phyloP scores from a whole-genome alignment of 495 filamentous ascomycete genomes.

The Parathielavia hyrcaniae region DNA sequence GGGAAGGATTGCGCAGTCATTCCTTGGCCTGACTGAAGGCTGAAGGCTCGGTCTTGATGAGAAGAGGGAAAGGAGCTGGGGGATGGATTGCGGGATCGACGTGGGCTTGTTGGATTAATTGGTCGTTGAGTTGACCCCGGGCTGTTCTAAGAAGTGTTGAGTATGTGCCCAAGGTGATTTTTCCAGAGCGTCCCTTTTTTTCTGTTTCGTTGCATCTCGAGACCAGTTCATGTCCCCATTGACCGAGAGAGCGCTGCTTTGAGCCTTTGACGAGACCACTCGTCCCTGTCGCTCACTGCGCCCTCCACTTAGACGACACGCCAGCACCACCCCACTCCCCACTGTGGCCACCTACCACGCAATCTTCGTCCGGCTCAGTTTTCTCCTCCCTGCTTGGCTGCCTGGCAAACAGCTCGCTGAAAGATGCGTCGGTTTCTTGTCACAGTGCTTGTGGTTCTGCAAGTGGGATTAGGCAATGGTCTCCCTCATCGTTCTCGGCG shows the following conservation, averaged over 20 bases:
- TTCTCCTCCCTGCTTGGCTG: background rate
- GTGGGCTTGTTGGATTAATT: background rate
- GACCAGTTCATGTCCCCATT: no score
- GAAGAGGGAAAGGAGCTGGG: background rate
- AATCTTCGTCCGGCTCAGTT: background rate
- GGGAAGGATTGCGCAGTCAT: constrained; percentile 1
- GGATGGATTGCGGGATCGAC: background rate
- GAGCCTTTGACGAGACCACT: no score
- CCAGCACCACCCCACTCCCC: background rate
- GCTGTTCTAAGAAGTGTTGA: no score
- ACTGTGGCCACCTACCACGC: background rate
- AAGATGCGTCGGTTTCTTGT: background rate
- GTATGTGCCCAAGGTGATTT: no score
- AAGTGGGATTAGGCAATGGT: background rate
- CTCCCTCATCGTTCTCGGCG: background rate
- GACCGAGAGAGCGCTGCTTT: no score
- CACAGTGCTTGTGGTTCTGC: constrained; percentile 1
- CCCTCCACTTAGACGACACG: background rate
- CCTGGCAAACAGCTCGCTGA: background rate
- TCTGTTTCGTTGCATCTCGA: no score
- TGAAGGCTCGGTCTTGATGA: background rate
- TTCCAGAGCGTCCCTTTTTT: no score
- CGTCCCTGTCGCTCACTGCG: no score
- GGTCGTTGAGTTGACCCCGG: no score
- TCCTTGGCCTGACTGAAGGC: background rate